Base-by-base conservation (phyloP, 1,284 basidiomycete genomes). In the Heterobasidion occidentale region DNA sequence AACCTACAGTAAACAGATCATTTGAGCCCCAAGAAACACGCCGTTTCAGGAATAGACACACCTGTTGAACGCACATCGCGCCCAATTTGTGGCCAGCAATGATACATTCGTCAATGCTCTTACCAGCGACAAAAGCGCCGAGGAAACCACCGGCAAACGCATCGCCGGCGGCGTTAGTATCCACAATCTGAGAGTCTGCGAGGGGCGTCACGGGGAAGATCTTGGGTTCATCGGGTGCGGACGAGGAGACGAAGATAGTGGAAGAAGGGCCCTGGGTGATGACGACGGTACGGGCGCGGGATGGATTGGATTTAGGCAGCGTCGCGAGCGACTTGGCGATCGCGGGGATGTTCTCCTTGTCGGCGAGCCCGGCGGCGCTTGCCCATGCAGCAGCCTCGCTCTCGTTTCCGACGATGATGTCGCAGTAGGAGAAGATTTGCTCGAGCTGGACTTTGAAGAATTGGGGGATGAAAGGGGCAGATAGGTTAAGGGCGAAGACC, bases 101-200 rank as follows among this genome's bases (percentile, higher is more conserved):
- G 60, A 99, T 80, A 56, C 82, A 83, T 70, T 93, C 86, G 46
- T 91, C 87, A 52, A 95, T 68, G 49, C 67, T 74, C 80, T 94
- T 98, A 27, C 93, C 94, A 46, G 82, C 71, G 53, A 94, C 86
- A 54, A 86, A 79, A 1, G 90, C 95, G 53, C 92, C 97, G 52
- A 98, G 71, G 78, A 98, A 95, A 51, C 93, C 97, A 60, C 97
- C 97, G n/a, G 94, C 94, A 65, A 99, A 99, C 53, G 94, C 94
- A 71, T 99, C 97, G 54, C 97, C 97, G n/a, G 97, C 97, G 54
- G 93, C 97, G 74, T 99, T 99, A 57, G 97, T 99, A 73, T 99
- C 97, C 58, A 98, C 87, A 65, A 99, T 96, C 70, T 88, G 70
- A 57, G 80, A 80, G 61, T 78, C 77, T 54, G 72, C 66, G 60